phyloP scores from a whole-genome alignment of 1,284 basidiomycete species.

The Marasmius tenuissimus region DNA sequence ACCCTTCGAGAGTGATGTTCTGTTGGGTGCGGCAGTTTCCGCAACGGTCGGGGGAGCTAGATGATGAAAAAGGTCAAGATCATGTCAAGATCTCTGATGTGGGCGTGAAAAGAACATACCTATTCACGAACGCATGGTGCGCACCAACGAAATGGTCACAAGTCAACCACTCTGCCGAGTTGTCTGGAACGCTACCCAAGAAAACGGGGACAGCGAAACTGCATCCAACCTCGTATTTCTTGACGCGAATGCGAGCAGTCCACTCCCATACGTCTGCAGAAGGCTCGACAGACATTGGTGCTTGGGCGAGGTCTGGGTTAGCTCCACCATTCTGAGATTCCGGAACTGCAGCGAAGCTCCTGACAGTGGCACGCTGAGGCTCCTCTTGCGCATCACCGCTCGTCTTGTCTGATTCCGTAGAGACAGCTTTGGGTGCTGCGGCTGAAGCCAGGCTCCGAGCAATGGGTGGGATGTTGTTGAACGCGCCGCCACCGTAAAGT shows the following conservation, averaged over 20 bases:
- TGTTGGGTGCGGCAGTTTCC: slow-evolving; percentile 34
- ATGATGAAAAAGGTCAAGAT: neutral
- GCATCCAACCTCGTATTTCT: slow-evolving; percentile 40
- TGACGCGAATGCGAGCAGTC: slow-evolving; percentile 39
- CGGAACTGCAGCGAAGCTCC: neutral
- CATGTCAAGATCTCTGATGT: neutral
- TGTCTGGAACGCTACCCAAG: slow-evolving; percentile 37
- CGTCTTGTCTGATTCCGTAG: neutral
- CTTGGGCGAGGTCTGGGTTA: neutral
- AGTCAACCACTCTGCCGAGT: slow-evolving; percentile 33
- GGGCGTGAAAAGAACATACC: neutral
- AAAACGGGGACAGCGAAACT: slow-evolving; percentile 44
- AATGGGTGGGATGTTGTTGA: neutral
- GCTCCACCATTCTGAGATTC: neutral
- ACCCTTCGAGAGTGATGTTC: slow-evolving; percentile 49
- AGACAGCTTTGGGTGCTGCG: neutral
- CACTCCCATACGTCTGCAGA: slow-evolving; percentile 31
- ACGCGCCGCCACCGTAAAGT: slow-evolving; percentile 24
- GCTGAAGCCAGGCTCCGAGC: neutral
- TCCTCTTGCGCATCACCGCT: neutral
- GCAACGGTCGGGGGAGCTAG: slow-evolving; percentile 31
- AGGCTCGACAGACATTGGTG: neutral
- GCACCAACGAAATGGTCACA: slow-evolving; percentile 35
- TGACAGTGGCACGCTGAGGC: neutral
- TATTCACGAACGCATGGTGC: slow-evolving; percentile 40